phyloP scores from a whole-genome alignment of 768 basidiomycete genomes.

The Tylopilus intermedius region DNA sequence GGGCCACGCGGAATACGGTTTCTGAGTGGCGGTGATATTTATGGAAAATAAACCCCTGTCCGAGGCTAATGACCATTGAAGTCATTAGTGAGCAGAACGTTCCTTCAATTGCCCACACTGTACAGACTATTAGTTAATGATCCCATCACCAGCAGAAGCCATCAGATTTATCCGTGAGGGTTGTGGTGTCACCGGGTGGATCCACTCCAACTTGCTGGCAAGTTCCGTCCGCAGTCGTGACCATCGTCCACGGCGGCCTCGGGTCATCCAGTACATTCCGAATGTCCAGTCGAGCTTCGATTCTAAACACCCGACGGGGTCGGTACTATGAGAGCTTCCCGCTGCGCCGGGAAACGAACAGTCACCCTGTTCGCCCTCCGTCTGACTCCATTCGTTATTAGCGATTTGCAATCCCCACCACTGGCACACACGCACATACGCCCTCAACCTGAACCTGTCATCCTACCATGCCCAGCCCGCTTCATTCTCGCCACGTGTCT shows the following conservation, averaged over 20 bases:
- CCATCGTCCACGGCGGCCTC: neutral
- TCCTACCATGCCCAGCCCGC: neutral
- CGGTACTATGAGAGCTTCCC: too few relatives aligned
- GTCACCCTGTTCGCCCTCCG: too few relatives aligned
- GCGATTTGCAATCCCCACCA: constrained; percentile 11
- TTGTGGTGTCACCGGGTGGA: neutral
- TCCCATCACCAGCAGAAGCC: neutral
- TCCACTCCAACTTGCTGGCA: neutral
- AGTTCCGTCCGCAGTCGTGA: neutral
- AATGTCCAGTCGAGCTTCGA: neutral
- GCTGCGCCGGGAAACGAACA: too few relatives aligned
- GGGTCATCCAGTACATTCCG: too few relatives aligned
- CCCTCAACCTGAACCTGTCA: constrained; percentile 20
- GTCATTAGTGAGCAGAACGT: neutral
- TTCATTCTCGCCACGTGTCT: constrained; percentile 6
- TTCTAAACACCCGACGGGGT: neutral
- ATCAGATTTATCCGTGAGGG: neutral
- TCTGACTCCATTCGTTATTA: neutral
- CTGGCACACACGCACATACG: neutral
- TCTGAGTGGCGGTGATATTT: neutral
- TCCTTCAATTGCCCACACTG: neutral
- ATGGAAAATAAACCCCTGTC: constrained; percentile 12
- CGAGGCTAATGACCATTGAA: neutral
- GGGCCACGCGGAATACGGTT: neutral
- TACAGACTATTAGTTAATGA: neutral